These are phyloP conservation scores for Selaginella moellendorffii DNA, from an alignment of 75 land plant species.

Conservation along the genomic window DNA sequence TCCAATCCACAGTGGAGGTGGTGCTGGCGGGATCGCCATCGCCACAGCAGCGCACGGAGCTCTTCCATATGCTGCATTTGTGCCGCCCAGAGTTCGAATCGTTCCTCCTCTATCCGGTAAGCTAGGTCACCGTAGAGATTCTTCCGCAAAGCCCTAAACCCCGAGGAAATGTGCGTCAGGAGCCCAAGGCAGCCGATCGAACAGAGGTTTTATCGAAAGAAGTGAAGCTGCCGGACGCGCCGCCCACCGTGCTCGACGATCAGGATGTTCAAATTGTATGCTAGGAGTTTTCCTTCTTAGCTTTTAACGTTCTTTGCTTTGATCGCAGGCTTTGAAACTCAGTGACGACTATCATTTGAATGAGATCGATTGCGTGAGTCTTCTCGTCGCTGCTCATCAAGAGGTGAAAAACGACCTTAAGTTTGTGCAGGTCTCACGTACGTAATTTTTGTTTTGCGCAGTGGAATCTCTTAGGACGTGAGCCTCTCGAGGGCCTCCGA, in stretches of 20 bases:
- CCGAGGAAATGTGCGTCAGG: conserved; percentile 17
- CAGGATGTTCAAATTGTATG: conserved; percentile 90
- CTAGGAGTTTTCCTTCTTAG: neutral
- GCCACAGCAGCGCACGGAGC: conserved; percentile 55
- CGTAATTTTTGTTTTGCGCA: conserved; percentile 14
- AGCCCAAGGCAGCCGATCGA: conserved; percentile 62
- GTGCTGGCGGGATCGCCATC: conserved; percentile 46
- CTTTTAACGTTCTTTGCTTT: neutral
- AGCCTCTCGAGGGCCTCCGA: conserved; percentile 67
- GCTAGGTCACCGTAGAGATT: neutral
- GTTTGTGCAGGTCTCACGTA: neutral
- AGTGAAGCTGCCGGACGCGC: conserved; percentile 63
- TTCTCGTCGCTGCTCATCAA: conserved; percentile 77
- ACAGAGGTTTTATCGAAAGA: conserved; percentile 65
- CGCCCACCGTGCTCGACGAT: conserved; percentile 64
- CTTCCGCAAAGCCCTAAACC: neutral
- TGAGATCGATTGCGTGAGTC: conserved; percentile 74
- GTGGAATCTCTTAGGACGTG: conserved; percentile 81
- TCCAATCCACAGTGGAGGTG: conserved; percentile 49
- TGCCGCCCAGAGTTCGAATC: conserved; percentile 36
- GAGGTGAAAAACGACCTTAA: conserved; percentile 40
- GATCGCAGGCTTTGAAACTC: conserved; percentile 65
- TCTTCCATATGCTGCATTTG: conserved; percentile 52
- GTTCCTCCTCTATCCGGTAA: conserved; percentile 56
- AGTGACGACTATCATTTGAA: conserved; percentile 90